A percentile compares a stretch with the other conserved stretches of the same genome.
These are phyloP conservation scores for Blastocystis hominis DNA, from an alignment of 352 stramenopile genomes.

Conservation along the genomic window DNA sequence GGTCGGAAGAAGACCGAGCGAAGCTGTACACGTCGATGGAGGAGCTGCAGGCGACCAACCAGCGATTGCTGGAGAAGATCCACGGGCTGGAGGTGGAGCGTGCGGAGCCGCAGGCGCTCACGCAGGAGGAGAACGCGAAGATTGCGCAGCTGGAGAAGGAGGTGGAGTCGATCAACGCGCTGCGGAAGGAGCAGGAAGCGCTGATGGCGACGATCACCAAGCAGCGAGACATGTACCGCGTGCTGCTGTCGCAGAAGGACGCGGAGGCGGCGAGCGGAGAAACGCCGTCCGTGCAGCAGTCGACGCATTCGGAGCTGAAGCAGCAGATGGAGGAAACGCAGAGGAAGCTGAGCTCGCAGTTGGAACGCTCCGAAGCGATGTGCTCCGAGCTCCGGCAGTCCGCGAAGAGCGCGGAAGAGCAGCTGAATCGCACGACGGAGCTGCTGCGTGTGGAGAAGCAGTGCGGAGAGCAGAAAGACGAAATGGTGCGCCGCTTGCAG, in stretches of 20 bases:
- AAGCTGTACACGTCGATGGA: constrained; percentile 75
- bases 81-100: constrained; percentile 65
- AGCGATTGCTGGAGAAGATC: constrained; percentile 74
- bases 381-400: not conserved
- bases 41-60: constrained; percentile 79
- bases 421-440: not conserved
- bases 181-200: constrained; percentile 64
- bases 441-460: not conserved
- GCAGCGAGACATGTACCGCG: constrained; percentile 86
- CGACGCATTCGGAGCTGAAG: not conserved
- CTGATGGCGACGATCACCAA: constrained; percentile 83
- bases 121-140: not conserved
- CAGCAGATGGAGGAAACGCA: not conserved
- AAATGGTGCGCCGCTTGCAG: not conserved
- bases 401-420: not conserved
- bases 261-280: constrained; percentile 7
- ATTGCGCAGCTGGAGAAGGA: constrained; percentile 68
- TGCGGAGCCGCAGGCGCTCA: not conserved
- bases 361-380: not conserved
- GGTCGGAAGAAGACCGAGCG: not conserved
- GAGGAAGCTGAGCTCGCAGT: not conserved
- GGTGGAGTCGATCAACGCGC: constrained; percentile 71
- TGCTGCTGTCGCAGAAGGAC: constrained; percentile 79
- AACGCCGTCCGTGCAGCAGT: not conserved
- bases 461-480: not conserved